Evolutionary conservation across 2,329 filamentous ascomycete genomes (phyloP), one percentile per base, ranked within the genome.

Genomic region (Cercospora beticola): DNA sequence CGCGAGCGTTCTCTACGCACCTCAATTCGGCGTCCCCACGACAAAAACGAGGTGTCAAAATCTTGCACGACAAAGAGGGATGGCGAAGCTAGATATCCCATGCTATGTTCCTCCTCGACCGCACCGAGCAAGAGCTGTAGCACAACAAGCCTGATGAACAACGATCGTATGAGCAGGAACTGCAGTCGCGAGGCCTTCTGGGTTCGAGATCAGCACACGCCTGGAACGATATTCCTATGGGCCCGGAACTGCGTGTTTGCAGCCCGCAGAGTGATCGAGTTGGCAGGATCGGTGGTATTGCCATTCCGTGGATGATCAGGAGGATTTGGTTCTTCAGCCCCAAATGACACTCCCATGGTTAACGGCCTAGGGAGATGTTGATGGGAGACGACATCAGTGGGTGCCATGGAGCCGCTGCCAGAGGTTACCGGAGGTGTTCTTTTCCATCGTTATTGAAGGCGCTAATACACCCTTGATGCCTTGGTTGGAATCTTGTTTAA

Each of bases 51-150:
- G 59, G 28, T 62, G 59, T 30, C 59, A 43, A 16, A 62, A n/a
- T 5, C 59, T 62, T 28, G 59, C 59, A 18, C 33, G 36, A 43
- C 33, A 43, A 30, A 33, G 33, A 18, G 59, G 59, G 16, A 62
- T 62, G 59, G 59, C 59, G 23, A 23, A 28, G 36, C 26, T 62
- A 36, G 36, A 62, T 4, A 62, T 62, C 16, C 59, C 59, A 21
- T 28, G 33, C 59, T 43, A 43, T 30, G 26, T 26, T 40, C 30
- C 33, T 5, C 58, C 58, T 14, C 54, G 54, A 14, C 54, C 54
- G 16, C 26, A 33, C 26, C 26, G 54, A 33, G 54, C 26, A 33
- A 30, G 26, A 58, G 54, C 8, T 16, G 26, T 30, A 14, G 54
- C 54, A 26, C 21, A 28, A 18, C 54, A 58, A 58, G 54, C 54